phyloP scores from a whole-genome alignment of 2,329 filamentous ascomycete genomes.

The Fusarium sp. region DNA sequence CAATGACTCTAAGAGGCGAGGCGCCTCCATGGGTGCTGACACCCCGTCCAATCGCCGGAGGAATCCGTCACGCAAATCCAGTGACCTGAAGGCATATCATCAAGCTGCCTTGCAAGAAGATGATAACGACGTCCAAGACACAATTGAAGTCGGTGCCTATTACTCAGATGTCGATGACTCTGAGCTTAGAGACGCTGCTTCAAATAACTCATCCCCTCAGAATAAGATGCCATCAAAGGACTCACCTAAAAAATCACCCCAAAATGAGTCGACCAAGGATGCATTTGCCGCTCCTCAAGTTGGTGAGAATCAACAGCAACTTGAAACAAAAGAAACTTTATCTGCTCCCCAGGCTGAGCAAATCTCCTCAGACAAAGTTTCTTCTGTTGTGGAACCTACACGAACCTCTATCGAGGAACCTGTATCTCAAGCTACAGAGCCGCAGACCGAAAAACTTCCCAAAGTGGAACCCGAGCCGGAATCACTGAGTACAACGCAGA shows the following conservation, averaged over 20 bases:
- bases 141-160: constrained; percentile 66
- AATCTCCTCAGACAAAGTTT: constrained; percentile 10
- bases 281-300: constrained; percentile 22
- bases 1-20: constrained; percentile 51
- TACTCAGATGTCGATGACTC: constrained; percentile 50
- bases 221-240: constrained; percentile 40
- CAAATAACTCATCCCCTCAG: constrained; percentile 48
- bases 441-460: constrained; percentile 27
- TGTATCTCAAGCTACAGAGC: constrained; percentile 34
- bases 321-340: constrained; percentile 7
- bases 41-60: constrained; percentile 54
- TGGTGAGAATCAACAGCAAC: background rate
- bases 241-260: constrained; percentile 16
- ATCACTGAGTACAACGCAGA: constrained; percentile 16
- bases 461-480: constrained; percentile 38
- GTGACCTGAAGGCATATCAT: constrained; percentile 49
- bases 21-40: constrained; percentile 52
- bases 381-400: constrained; percentile 30
- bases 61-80: constrained; percentile 55
- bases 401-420: constrained; percentile 27
- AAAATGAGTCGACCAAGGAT: constrained; percentile 31
- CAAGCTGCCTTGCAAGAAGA: constrained; percentile 50
- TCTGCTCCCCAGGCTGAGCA: constrained; percentile 10
- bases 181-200: constrained; percentile 43
- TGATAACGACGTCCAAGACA: constrained; percentile 66